Percentiles rank a stretch among this genome's conserved stretches.
Conservation (phyloP, 2,329 filamentous ascomycete genomes). For the Pseudogymnoascus sp. region DNA sequence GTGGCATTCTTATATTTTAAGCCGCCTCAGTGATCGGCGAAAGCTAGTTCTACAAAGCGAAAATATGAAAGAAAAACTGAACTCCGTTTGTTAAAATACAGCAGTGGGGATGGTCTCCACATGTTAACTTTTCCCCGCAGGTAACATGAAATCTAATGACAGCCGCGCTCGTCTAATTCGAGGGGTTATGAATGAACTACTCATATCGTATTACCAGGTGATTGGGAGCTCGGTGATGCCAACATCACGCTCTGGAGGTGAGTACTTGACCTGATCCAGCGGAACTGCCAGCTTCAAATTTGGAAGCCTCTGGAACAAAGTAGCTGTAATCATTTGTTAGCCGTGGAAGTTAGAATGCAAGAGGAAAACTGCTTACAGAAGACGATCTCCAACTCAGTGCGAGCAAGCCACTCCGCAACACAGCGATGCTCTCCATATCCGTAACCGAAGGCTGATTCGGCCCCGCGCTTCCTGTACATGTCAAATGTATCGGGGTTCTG, state of each 20-base stretch:
- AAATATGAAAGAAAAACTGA: not conserved
- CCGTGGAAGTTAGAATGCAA: not conserved
- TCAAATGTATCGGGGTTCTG: constrained; percentile 36
- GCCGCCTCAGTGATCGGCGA: not conserved
- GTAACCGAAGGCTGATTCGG: constrained; percentile 36
- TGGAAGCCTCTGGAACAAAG: constrained; percentile 34
- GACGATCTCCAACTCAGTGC: constrained; percentile 36
- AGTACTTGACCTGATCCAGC: constrained; percentile 34
- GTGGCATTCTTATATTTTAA: not conserved
- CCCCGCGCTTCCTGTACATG: constrained; percentile 33
- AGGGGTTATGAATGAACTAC: not conserved
- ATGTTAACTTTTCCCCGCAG: not conserved
- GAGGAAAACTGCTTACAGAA: constrained; percentile 32
- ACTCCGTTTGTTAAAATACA: not conserved
- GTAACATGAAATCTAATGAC: not conserved
- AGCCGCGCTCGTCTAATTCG: not conserved
- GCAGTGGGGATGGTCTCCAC: not conserved
- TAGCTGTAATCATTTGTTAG: constrained; percentile 21
- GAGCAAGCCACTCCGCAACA: constrained; percentile 38
- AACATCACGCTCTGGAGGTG: constrained; percentile 34
- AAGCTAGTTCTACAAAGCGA: not conserved
- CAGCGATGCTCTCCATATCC: constrained; percentile 42
- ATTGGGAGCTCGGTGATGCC: constrained; percentile 36
- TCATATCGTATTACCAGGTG: constrained; percentile 23
- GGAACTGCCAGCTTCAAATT: constrained; percentile 34